phyloP scores from a whole-genome alignment of 768 basidiomycete species.

The Mycena rosella region DNA sequence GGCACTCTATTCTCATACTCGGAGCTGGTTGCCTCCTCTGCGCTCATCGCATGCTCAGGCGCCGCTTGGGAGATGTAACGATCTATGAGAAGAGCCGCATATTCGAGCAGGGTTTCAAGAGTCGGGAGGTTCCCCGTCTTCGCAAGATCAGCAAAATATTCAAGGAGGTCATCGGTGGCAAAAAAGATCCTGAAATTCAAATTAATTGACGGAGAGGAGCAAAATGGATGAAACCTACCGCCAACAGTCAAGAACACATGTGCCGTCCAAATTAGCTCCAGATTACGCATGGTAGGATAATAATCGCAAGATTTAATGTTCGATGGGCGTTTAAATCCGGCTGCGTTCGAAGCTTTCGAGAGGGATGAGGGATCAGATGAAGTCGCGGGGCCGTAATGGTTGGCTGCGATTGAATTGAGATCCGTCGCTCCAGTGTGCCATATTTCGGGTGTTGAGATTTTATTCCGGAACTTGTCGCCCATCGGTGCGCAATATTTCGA shows the following conservation, averaged over 20 bases:
- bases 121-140: not conserved
- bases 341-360: constrained; percentile 7
- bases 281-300: constrained; percentile 12
- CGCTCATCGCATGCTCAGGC: not conserved
- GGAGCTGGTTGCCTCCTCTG: not conserved
- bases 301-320: too few species aligned
- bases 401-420: constrained; percentile 2
- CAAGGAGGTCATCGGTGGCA: not conserved
- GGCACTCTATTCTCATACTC: not conserved
- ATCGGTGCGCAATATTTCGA: not conserved
- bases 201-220: not conserved
- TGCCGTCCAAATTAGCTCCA: constrained; percentile 1
- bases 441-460: constrained; percentile 19
- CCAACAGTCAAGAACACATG: constrained; percentile 53
- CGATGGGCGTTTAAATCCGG: constrained; percentile 20
- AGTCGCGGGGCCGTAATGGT: too few species aligned
- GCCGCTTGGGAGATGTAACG: not conserved
- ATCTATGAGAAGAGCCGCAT: not conserved
- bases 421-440: constrained; percentile 34
- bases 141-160: not conserved
- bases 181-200: not conserved
- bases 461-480: constrained; percentile 1
- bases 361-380: constrained; percentile 28
- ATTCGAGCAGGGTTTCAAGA: not conserved
- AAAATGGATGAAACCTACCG: constrained; percentile 36